Evolutionary conservation across 257 asterid genomes (phyloP), one percentile per base, ranked within the genome.

Genomic region (Nicotiana obtusifolia): DNA sequence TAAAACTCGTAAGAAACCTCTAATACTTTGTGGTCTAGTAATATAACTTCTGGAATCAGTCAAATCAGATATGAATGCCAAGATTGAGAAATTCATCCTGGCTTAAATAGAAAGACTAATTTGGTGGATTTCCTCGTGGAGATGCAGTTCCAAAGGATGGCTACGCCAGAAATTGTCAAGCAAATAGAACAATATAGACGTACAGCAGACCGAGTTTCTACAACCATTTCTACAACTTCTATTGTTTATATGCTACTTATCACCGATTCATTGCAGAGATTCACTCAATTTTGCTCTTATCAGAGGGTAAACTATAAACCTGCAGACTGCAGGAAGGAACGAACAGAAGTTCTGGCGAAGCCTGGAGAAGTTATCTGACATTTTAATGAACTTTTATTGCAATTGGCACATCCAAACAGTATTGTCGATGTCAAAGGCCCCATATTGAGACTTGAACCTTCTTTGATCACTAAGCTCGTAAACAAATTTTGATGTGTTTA

Each of bases 181-280:
- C 56, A 69, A 69, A 37, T n/a, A 17, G 22, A 0, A 69, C 11
- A 2, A n/a, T 49, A 14, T 20, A 69, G 33, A 69, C 22, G 14
- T 71, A 71, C 59, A 15, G 26, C 37, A 52, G 17, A 14, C 22
- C 15, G 4, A 22, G 78, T 73, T 22, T 71, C 78, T 22, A 22
- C 7, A 14, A 15, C 35, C 13, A 20, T 11, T 71, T 71, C 49
- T 71, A 28, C 78, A 8, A 73, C 78, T 22, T 71, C 13, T 71
- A 71, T 71, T 71, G 57, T 71, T 37, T 69, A 4, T 37, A 37
- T 68, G 56, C 77, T 67, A 69, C 77, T n/a, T 69, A 69, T 69
- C 77, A 37, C 56, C 57, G n/a, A 37, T 37, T n/a, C 33, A 64
- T 64, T 26, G 69, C 69, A 69, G 77, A 69, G 53, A 28, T 69